Evolutionary conservation across 75 land plant species (phyloP).

Genomic region (Selaginella moellendorffii): DNA sequence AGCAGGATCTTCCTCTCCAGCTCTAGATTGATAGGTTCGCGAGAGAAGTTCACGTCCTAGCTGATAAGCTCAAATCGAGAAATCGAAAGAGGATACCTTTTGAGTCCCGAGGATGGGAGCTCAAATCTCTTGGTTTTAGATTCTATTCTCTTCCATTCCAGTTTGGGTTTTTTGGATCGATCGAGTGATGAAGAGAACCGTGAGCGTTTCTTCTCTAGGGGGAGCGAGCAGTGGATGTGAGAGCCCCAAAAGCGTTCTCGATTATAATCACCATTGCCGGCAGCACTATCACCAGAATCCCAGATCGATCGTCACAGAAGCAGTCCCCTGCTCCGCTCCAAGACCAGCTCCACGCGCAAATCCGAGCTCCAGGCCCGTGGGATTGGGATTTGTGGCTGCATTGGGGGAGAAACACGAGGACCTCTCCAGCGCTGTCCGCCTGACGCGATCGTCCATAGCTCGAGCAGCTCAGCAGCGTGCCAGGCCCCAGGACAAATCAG

Average conservation of each 20-base stretch:
- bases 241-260: too few relatives aligned
- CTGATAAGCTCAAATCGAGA: too few relatives aligned
- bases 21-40: neutral
- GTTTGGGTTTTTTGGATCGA: too few relatives aligned
- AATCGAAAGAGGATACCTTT: too few relatives aligned
- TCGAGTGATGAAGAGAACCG: neutral
- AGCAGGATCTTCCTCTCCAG: neutral
- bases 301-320: too few relatives aligned
- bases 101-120: too few relatives aligned
- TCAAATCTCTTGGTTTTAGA: neutral
- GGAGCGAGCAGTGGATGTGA: too few relatives aligned
- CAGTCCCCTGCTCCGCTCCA: neutral
- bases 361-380: neutral
- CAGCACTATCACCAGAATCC: too few relatives aligned
- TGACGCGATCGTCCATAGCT: neutral
- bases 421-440: neutral
- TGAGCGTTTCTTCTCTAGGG: neutral
- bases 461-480: neutral
- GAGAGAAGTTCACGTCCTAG: too few relatives aligned
- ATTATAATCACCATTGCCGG: too few relatives aligned
- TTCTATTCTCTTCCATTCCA: too few relatives aligned
- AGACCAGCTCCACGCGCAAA: neutral
- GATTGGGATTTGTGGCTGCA: neutral
- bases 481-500: too few relatives aligned
- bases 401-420: neutral